Conservation (phyloP, 2,329 filamentous ascomycete species). For the Verruconis gallopava region DNA sequence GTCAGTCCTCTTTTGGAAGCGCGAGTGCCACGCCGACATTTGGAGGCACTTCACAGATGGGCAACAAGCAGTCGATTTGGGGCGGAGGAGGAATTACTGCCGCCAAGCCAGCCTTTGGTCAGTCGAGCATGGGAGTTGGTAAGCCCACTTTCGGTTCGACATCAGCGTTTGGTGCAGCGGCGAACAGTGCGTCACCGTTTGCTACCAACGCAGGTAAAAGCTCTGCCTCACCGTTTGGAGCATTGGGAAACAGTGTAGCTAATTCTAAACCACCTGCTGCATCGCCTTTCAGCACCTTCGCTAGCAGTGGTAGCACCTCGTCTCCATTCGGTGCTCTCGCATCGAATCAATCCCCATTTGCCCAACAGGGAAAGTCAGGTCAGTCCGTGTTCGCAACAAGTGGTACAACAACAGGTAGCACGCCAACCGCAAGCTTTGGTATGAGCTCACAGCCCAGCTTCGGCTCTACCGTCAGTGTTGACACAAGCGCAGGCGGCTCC, state of each 20-base stretch:
- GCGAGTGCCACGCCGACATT: slow-evolving; percentile 15
- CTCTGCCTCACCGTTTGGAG: slow-evolving; percentile 22
- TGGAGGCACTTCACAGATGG: slow-evolving; percentile 14
- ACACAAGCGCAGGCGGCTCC: slow-evolving; percentile 18
- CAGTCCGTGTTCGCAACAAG: slow-evolving; percentile 20
- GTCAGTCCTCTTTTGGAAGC: slow-evolving; percentile 3
- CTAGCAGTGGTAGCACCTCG: slow-evolving; percentile 6
- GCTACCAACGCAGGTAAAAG: slow-evolving; percentile 1
- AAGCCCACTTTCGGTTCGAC: slow-evolving; percentile 9
- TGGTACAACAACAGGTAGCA: slow-evolving; percentile 10
- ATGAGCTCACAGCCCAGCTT: slow-evolving; percentile 18
- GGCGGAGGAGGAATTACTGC: slow-evolving; percentile 11
- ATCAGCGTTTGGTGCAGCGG: slow-evolving; percentile 10
- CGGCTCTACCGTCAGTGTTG: slow-evolving; percentile 25
- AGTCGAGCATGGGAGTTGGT: slow-evolving; percentile 2
- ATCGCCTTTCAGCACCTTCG: slow-evolving; percentile 24
- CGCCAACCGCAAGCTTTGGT: slow-evolving; percentile 14
- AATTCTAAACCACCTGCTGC: slow-evolving; percentile 2
- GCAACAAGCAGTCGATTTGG: slow-evolving; percentile 18
- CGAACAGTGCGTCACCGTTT: slow-evolving; percentile 4
- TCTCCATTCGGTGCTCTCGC: slow-evolving; percentile 9
- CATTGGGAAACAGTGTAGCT: slow-evolving; percentile 12
- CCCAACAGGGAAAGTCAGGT: slow-evolving; percentile 15
- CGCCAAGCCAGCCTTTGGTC: slow-evolving; percentile 1
- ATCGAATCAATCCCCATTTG: slow-evolving; percentile 19